Evolutionary conservation across 2,329 filamentous ascomycete genomes (phyloP), one percentile per base, ranked within the genome.

Genomic region (Neonectria hederae): DNA sequence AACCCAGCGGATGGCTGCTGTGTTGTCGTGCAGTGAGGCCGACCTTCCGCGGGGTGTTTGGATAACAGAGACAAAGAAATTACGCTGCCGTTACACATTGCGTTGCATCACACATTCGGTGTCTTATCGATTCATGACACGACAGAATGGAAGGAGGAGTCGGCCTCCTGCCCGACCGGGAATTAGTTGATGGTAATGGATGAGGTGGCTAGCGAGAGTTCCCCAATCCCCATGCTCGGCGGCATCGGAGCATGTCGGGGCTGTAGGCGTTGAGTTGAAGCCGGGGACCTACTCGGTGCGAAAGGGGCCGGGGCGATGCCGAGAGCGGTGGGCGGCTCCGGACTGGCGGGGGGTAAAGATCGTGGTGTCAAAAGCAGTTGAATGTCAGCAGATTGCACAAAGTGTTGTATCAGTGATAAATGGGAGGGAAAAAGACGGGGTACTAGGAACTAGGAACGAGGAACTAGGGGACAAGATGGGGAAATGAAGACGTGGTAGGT

Each of bases 301-400:
- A 58, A 54, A 61, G 46, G 26, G 62, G 52, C 56, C 54, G 66
- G 49, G 48, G 43, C 52, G 55, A 54, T 43, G 49, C 55, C 61
- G 61, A 63, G 61, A 63, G 61, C 61, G 55, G 61, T 59, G 61
- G 61, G 61, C 61, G 61, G 61, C 61, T 59, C 61, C 61, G 61
- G 54, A 35, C 28, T 26, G 54, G 43, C 60, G 61, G 63, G 53
- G 46, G 28, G 14, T 5, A 14, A 26, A 46, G n/a, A 55, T 58
- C 43, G 59, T 69, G 60, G 65, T 68, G 62, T 45, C 57, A 72
- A 65, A 35, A 62, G 42, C 22, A 59, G 48, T 43, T 51, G 48
- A 65, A 62, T 64, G 60, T 72, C 62, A 72, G 69, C 67, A 67
- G 70, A 72, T 70, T 63, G 61, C 7, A 53, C 48, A 67, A 51